Evolutionary conservation across 768 basidiomycete species (phyloP).

Genomic region (Mycena polygramma): DNA sequence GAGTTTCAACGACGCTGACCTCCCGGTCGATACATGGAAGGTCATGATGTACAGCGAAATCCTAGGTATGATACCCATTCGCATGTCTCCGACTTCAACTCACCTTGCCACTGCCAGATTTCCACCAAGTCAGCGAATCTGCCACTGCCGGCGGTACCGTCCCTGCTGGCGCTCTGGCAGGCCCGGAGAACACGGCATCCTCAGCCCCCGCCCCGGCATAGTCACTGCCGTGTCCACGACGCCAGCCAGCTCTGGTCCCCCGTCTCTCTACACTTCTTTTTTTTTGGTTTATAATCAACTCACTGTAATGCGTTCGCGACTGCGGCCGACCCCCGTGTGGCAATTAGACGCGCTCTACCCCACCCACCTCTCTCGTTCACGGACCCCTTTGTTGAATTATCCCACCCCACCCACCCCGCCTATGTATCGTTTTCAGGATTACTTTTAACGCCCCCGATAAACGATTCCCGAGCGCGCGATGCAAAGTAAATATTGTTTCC

Average conservation of each 20-base stretch:
- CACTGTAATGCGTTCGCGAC: constrained; percentile 33
- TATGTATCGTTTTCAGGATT: constrained; percentile 21
- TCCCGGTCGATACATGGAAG: constrained; percentile 99
- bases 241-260: background rate
- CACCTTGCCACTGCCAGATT: constrained; percentile 59
- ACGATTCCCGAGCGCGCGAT: background rate
- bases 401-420: background rate
- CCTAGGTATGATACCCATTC: constrained; percentile 67
- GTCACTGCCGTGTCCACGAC: constrained; percentile 10
- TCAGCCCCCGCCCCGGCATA: constrained; percentile 41
- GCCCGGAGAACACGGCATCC: constrained; percentile 58
- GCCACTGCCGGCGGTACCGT: constrained; percentile 60
- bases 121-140: constrained; percentile 82
- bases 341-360: constrained; percentile 26
- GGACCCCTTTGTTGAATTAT: constrained; percentile 30
- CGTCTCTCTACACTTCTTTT: constrained; percentile 5
- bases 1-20: constrained; percentile 99
- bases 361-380: constrained; percentile 10
- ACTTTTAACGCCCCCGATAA: constrained; percentile 14
- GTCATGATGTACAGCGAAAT: constrained; percentile 99
- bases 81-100: background rate
- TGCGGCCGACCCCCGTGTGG: constrained; percentile 22
- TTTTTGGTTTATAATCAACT: constrained; percentile 31
- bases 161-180: constrained; percentile 78
- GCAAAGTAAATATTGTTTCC: constrained; percentile 1